Conservation (phyloP, 1,139 yeast genomes). For the Yamadazyma triangularis region DNA sequence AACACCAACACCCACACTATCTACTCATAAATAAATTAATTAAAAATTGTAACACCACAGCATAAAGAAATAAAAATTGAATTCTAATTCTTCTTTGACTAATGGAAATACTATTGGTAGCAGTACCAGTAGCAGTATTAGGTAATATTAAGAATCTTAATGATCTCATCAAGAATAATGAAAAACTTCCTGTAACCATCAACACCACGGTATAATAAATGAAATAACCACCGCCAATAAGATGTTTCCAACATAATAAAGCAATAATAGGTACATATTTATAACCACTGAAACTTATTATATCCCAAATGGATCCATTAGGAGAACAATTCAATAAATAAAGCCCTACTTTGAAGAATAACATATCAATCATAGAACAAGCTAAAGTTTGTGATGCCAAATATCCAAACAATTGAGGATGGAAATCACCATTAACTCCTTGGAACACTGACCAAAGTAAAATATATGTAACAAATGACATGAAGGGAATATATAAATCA, state of each 20-base stretch:
- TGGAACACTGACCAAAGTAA: conserved; percentile 79
- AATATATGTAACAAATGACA: conserved; percentile 89
- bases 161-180: conserved; percentile 77
- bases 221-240: conserved; percentile 31
- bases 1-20: too few relatives aligned
- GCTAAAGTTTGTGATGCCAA: conserved; percentile 90
- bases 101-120: conserved; percentile 51
- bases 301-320: conserved; percentile 66
- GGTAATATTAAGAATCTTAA: conserved; percentile 73
- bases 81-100: conserved; percentile 78
- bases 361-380: conserved; percentile 66
- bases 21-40: conserved; percentile 31
- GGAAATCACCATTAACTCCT: conserved; percentile 87
- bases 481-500: conserved; percentile 90
- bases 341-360: conserved; percentile 41
- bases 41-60: conserved; percentile 73
- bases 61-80: conserved; percentile 80
- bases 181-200: conserved; percentile 47
- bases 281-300: conserved; percentile 89
- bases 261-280: conserved; percentile 79
- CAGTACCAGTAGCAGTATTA: conserved; percentile 37
- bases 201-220: conserved; percentile 38
- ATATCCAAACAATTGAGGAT: conserved; percentile 87
- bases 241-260: conserved; percentile 46
- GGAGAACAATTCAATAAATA: conserved; percentile 47